These are phyloP conservation scores for Penicillium sp. DNA, from an alignment of 2,329 filamentous ascomycete species.

Conservation along the genomic window DNA sequence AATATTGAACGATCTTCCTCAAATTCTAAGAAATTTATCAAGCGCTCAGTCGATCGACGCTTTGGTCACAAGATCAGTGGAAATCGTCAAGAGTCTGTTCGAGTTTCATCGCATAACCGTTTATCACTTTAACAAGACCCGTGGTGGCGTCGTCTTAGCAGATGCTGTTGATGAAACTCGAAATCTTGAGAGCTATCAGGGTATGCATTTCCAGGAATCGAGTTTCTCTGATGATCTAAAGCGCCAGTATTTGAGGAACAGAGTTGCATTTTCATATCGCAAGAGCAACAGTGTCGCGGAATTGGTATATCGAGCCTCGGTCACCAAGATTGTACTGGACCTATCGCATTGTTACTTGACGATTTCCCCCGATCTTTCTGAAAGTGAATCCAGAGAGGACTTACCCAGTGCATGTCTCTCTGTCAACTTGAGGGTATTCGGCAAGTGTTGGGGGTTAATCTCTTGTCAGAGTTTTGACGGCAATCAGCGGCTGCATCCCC, in stretches of 20 bases:
- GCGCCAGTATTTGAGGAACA: conserved; percentile 78
- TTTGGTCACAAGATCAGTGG: conserved; percentile 72
- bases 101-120: conserved; percentile 87
- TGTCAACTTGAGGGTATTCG: conserved; percentile 80
- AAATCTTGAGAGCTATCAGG: conserved; percentile 74
- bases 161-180: conserved; percentile 72
- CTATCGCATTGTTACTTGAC: conserved; percentile 76
- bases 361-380: conserved; percentile 77
- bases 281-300: conserved; percentile 67
- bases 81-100: conserved; percentile 75
- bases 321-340: conserved; percentile 69
- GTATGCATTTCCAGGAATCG: conserved; percentile 75
- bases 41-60: conserved; percentile 62
- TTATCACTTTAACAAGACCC: conserved; percentile 75
- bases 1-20: conserved; percentile 82
- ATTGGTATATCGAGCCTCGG: conserved; percentile 67
- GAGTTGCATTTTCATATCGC: conserved; percentile 76
- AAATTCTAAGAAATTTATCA: conserved; percentile 77
- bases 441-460: conserved; percentile 79
- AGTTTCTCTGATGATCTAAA: conserved; percentile 80
- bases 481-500: conserved; percentile 79
- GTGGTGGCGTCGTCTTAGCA: conserved; percentile 81
- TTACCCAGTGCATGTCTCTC: conserved; percentile 67
- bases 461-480: conserved; percentile 74
- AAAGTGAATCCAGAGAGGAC: conserved; percentile 65